Base-by-base conservation (phyloP, 805 yeast species). In the Metschnikowia peoriensis region DNA sequence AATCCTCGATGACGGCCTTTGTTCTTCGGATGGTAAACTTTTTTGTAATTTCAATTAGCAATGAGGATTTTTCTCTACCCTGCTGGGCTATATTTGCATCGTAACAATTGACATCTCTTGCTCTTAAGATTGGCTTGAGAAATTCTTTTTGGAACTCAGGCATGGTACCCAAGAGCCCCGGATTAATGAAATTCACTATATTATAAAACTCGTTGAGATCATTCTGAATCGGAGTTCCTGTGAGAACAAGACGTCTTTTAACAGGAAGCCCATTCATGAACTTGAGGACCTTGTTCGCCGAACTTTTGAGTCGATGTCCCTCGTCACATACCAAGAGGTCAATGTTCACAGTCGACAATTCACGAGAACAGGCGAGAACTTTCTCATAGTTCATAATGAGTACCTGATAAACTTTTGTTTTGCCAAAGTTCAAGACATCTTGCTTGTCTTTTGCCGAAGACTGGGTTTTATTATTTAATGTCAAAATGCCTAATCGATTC, bases 201-300 rank as follows among this genome's bases (percentile, higher is more conserved):
- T 87, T 85, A 68, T 75, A 89, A 65, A 89, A 93, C 65, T 94
- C 99, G 2, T 71, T 72, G 45, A 94, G 77, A 66, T 94, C 97
- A 68, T 94, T 94, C 65, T 94, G 99, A 37, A 94, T 89, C 0
- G 97, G 97, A 0, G 97, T 90, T 0, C 97, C 99, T 0, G 96
- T 83, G 7, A 94, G 71, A 6, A 93, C 62, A 1, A 93, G 71
- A 54, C 86, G 82, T 41, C 76, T 80, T 7, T 73, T 73, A 4
- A 86, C 77, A 41, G 82, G 71, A 15, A 91, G 67, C 1, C 75
- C 61, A 40, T 79, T 81, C 48, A 93, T 71, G 0, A 84, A 82
- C 53, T 82, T 83, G 47, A 90, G 71, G 0, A 88, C 83, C 66
- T 89, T 91, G 53, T 88, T 89, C 9, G 83, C 72, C 6, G 82